A percentile compares a stretch with the other conserved stretches of the same genome.
phyloP scores from a whole-genome alignment of 2,329 filamentous ascomycete species.

The Ascosphaera pollenicola region DNA sequence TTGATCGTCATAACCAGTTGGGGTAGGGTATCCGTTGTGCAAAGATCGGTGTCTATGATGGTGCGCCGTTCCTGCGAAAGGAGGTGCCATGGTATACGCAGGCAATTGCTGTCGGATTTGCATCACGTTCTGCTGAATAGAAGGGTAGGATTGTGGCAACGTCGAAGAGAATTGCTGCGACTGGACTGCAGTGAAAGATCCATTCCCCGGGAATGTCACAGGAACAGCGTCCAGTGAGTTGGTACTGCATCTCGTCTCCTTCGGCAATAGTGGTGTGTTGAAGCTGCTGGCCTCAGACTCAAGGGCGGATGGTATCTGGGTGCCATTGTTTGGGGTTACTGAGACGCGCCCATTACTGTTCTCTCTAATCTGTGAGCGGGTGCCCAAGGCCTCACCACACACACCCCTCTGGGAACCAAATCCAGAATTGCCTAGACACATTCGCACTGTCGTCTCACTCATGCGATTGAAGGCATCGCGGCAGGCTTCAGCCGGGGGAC shows the following conservation, averaged over 20 bases:
- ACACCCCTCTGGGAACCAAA: constrained; percentile 35
- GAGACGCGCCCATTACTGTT: neutral
- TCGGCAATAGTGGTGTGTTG: constrained; percentile 12
- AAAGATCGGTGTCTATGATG: neutral
- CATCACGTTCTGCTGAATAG: neutral
- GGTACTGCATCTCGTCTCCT: constrained; percentile 10
- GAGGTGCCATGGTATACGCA: neutral
- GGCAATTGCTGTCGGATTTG: neutral
- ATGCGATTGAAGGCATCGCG: constrained; percentile 88
- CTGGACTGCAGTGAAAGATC: neutral
- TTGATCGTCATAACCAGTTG: neutral
- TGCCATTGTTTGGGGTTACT: neutral
- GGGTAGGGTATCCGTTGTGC: neutral
- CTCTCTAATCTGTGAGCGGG: constrained; percentile 1
- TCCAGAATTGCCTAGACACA: constrained; percentile 72
- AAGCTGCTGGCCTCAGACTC: too few species aligned
- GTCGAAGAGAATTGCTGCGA: neutral
- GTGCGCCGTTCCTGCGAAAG: neutral
- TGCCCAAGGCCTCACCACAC: constrained; percentile 1
- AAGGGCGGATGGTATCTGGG: constrained; percentile 1
- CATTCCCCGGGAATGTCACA: neutral
- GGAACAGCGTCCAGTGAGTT: constrained; percentile 1
- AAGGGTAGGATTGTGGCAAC: neutral
- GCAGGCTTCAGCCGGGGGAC: constrained; percentile 83
- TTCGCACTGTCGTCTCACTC: constrained; percentile 84